Evolutionary conservation across 352 stramenopile species (phyloP).

Genomic region (Pythium phragmitis): DNA sequence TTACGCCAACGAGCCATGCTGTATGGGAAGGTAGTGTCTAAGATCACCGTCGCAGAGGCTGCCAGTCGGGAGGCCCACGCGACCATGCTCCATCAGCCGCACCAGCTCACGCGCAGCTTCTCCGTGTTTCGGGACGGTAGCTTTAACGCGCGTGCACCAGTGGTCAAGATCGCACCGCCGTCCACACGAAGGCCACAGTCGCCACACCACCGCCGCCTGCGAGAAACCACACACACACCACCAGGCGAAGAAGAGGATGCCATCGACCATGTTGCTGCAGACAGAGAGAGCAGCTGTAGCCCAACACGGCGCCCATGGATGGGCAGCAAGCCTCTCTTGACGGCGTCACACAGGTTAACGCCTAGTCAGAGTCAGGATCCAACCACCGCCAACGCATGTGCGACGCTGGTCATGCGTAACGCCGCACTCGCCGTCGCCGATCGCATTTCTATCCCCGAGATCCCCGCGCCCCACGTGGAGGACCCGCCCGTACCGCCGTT

Average conservation of each 20-base stretch:
- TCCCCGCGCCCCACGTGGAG: slow-evolving; percentile 33
- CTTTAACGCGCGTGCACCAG: slow-evolving; percentile 27
- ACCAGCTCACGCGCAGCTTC: slow-evolving; percentile 29
- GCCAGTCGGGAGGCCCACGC: background rate
- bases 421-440: slow-evolving; percentile 45
- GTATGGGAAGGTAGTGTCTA: slow-evolving; percentile 55
- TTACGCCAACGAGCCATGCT: slow-evolving; percentile 41
- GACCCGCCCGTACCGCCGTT: slow-evolving; percentile 44
- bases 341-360: no score
- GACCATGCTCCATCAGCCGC: slow-evolving; percentile 15
- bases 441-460: slow-evolving; percentile 45
- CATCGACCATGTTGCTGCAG: background rate
- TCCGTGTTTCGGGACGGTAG: slow-evolving; percentile 26
- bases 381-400: slow-evolving; percentile 31
- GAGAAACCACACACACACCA: background rate
- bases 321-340: no score
- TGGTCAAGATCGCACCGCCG: slow-evolving; percentile 15
- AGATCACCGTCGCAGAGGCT: slow-evolving; percentile 38
- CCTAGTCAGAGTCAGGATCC: background rate
- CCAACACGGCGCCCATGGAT: background rate
- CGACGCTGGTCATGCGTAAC: slow-evolving; percentile 64
- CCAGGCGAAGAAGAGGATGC: background rate
- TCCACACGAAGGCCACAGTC: background rate
- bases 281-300: background rate
- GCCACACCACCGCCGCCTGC: background rate